A percentile compares a stretch with the other conserved stretches of the same genome.
Evolutionary conservation across 352 stramenopile genomes (phyloP).

Genomic region (Phytophthora foliorum): DNA sequence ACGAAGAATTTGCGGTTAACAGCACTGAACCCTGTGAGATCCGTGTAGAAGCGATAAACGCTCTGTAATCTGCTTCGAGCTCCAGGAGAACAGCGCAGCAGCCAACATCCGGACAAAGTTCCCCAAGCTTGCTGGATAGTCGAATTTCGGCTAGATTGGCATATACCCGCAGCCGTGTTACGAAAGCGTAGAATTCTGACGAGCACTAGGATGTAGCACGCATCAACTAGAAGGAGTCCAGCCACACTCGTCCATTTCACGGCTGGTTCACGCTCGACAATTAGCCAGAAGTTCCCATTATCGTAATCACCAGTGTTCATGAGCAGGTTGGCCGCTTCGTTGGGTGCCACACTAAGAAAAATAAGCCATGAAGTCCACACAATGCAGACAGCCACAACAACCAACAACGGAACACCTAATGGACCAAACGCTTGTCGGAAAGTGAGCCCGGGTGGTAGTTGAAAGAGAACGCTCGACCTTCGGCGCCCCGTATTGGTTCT

Average conservation of each 20-base stretch:
- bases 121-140: not conserved
- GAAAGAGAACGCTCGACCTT: not conserved
- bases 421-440: constrained; percentile 34
- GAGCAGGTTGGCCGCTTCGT: constrained; percentile 43
- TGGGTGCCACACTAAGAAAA: constrained; percentile 36
- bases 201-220: constrained; percentile 18
- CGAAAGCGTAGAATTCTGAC: constrained; percentile 20
- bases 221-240: constrained; percentile 19
- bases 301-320: constrained; percentile 49
- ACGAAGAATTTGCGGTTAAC: constrained; percentile 38
- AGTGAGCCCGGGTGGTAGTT: constrained; percentile 4
- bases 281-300: constrained; percentile 50
- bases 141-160: not conserved
- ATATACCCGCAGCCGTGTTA: not conserved
- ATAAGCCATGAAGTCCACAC: constrained; percentile 44
- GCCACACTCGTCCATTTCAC: constrained; percentile 19
- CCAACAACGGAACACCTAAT: constrained; percentile 27
- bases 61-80: not conserved
- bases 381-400: constrained; percentile 24
- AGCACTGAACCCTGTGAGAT: constrained; percentile 33
- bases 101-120: constrained; percentile 2
- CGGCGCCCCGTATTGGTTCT: not conserved
- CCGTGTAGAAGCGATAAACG: constrained; percentile 10
- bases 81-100: constrained; percentile 1
- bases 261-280: constrained; percentile 11